Evolutionary conservation across 2,329 filamentous ascomycete species (phyloP).

Genomic region (Graphilbum fragrans): DNA sequence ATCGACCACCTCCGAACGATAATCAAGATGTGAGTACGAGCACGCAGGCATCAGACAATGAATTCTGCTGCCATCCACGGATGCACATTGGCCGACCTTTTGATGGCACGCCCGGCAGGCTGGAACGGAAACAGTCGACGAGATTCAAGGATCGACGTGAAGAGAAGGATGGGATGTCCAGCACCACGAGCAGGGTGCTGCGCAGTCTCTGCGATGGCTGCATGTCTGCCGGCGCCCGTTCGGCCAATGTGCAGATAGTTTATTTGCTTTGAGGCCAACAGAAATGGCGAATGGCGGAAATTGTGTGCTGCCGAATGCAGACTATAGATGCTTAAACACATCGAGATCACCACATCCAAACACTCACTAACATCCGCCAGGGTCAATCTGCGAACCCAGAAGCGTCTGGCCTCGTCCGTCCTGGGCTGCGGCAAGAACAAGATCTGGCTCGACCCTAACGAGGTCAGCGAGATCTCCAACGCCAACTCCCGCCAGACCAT

Average conservation of each 20-base stretch:
- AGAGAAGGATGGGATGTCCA: not conserved
- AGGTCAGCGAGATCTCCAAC: constrained; percentile 98
- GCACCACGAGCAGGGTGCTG: not conserved
- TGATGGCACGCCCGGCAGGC: not conserved
- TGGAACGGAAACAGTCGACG: not conserved
- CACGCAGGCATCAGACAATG: not conserved
- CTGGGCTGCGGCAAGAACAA: constrained; percentile 99
- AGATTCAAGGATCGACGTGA: not conserved
- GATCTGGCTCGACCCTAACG: constrained; percentile 99
- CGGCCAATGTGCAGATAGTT: not conserved
- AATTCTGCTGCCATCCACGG: not conserved
- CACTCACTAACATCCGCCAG: constrained; percentile 31
- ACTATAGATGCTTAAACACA: too few relatives aligned
- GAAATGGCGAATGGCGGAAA: not conserved
- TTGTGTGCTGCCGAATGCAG: not conserved
- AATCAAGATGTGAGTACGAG: constrained; percentile 9
- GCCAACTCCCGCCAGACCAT: constrained; percentile 99
- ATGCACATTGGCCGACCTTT: not conserved
- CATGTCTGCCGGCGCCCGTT: not conserved
- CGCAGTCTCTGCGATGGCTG: not conserved
- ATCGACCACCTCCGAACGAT: constrained; percentile 6
- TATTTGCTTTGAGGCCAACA: not conserved
- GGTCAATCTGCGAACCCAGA: constrained; percentile 99
- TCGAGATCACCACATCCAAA: not conserved
- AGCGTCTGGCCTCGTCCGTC: constrained; percentile 98